Base-by-base conservation (phyloP, 805 yeast genomes). In the Ogataea corticis region DNA sequence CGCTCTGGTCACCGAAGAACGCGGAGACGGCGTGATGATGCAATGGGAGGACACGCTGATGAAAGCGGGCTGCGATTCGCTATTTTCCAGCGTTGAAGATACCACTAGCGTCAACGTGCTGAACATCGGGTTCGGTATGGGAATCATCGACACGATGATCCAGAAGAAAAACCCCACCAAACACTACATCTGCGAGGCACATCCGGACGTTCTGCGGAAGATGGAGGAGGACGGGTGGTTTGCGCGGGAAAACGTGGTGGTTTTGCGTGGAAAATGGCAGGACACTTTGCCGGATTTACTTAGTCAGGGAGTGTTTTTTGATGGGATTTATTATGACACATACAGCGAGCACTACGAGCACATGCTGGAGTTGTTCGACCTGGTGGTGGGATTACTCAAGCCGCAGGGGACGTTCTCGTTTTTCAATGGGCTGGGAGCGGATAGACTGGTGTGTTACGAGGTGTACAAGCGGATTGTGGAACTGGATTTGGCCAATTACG, bases 61-160 rank as follows among this genome's bases (percentile, higher is more conserved):
- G 98, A 70, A 75, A 42, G 72, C 83, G 13, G 96, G 96, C 1
- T 85, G 95, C 44, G 82, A 85, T 28, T 70, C 92, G 0, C 62
- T 92, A n/a, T 82, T 84, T 61, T 70, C 70, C 38, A 70, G 79
- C 1, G 56, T 67, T 11, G 62, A 57, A 7, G 67, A 55, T 23
- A 64, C 60, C 1, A 62, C 62, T 1, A 70, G 72, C 29, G 61
- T 71, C 9, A 76, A 70, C 32, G 80, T 92, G 2, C 69, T 92
- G 30, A 91, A 91, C 58, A 87, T 91, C 32, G 98, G 98, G 0
- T 91, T 92, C 62, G 98, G 98, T 2, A 88, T 91, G 97, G 98
- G 98, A 2, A 92, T 91, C 43, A 90, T 91, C 43, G 98, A 91
- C 62, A 69, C 79, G 1, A 80, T 83, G 76, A 86, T 91, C 48